Evolutionary conservation across 208 protist genomes (phyloP), one percentile per base, ranked within the genome.

Genomic region (Wallacemonas sp.): DNA sequence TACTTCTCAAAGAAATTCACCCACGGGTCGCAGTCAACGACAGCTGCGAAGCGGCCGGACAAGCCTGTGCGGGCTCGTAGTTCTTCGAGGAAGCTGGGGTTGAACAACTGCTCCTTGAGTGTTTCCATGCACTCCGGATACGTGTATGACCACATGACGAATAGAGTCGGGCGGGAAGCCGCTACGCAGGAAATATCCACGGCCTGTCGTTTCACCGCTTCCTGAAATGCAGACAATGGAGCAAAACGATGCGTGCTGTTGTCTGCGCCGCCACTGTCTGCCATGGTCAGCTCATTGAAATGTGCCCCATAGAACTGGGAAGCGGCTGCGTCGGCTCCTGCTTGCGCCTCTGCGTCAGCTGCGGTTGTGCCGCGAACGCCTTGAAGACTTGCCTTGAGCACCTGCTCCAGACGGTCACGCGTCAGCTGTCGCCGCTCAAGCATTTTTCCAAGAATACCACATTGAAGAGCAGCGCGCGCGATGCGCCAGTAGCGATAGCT

Each of bases 91-190:
- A 72, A 63, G 2, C 24, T 41, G 61, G 69, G 44, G 58, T 84
- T 84, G 65, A 96, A 93, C 29, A 96, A 61, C 9, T 86, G 32
- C 37, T 78, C 42, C 53, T 62, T 80, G 32, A 96, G 54, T 81
- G 83, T 91, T 0, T 72, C 63, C 33, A 96, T 32, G 44, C 81
- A 90, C 2, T 66, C 65, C 10, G 45, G 42, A 65, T 91, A 73
- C 52, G 71, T 78, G 63, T 62, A 83, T 22, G 87, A 86, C 87
- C 90, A 96, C 37, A 73, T 72, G 32, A 96, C 69, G 59, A 96
- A 78, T 17, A 96, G 41, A 2, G 83, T 91, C 0, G 90, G 87
- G 10, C 85, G 78, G 21, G 62, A 83, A 24, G 79, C 60, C 9
- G 86, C 68, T 36, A 87, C 65, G 30, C 63, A 62, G n/a, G 71